These are phyloP conservation scores for Acrasis kona DNA, from an alignment of 78 protist genomes.

Conservation along the genomic window DNA sequence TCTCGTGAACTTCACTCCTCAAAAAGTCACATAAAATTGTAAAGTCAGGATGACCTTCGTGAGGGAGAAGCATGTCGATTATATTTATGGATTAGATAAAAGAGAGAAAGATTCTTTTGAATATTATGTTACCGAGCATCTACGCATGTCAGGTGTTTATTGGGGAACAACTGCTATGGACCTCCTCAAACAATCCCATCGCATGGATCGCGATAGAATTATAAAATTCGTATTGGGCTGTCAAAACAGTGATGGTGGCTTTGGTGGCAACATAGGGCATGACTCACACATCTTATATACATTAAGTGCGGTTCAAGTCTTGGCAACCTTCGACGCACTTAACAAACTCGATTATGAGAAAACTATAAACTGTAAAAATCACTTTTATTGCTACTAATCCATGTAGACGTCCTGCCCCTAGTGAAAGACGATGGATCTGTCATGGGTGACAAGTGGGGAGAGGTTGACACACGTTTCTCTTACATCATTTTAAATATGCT, in stretches of 20 bases:
- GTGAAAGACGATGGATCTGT: constrained; percentile 95
- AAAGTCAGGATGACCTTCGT: too few species aligned
- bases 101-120: constrained; percentile 55
- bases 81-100: not conserved
- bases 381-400: not conserved
- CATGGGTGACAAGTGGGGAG: constrained; percentile 95
- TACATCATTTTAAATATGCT: constrained; percentile 81
- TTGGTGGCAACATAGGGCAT: constrained; percentile 81
- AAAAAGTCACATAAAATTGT: too few species aligned
- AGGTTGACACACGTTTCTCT: constrained; percentile 91
- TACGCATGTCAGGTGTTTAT: constrained; percentile 80
- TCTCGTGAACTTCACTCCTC: too few species aligned
- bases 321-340: constrained; percentile 44
- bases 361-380: constrained; percentile 28
- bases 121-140: constrained; percentile 80
- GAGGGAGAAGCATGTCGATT: constrained; percentile 5
- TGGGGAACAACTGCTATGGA: constrained; percentile 84
- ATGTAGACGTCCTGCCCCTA: constrained; percentile 44
- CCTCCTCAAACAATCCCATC: constrained; percentile 26
- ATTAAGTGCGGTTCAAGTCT: constrained; percentile 88
- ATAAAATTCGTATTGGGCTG: constrained; percentile 55
- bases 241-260: constrained; percentile 76
- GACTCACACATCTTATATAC: constrained; percentile 95
- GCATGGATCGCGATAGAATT: constrained; percentile 49
- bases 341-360: constrained; percentile 40